Evolutionary conservation across 345 rosid species (phyloP), one percentile per base, ranked within the genome.

Genomic region (Gossypium australe): DNA sequence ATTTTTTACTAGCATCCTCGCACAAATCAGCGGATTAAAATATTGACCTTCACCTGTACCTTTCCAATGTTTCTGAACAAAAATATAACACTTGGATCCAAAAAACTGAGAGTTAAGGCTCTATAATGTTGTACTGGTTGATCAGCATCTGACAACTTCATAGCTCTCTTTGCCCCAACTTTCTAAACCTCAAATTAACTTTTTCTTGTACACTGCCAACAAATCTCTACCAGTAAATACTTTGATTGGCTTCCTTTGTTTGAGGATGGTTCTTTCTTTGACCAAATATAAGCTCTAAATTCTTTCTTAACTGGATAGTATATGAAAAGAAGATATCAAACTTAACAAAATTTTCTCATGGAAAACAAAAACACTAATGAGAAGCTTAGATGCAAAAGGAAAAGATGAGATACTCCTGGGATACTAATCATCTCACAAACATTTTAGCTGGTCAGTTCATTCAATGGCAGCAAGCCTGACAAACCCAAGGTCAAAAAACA

Each of bases 251-350:
- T 81, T 82, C 84, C 88, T 83, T 84, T 86, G 90, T 80, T 86
- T 86, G 91, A 76, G 63, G 88, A 82, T 79, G 87, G 79, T 84
- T 82, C 87, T 86, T 90, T 92, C 90, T 87, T 92, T 87, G 87
- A 81, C 89, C 88, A 88, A 83, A 79, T 85, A 87, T 83, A 85
- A 74, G 88, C 89, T 81, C 82, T 88, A 86, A 73, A 75, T 85
- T 87, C 97, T 85, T 86, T 87, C 81, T 87, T 85, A 80, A 88
- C 88, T 89, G 92, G 86, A 88, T 85, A 60, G 82, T 79, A 89
- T 87, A 85, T 76, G 83, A 88, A 85, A 89, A 89, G 82, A 83
- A 83, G 71, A 86, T 73, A 80, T 80, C 84, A 87, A 89, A 79
- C 90, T 91, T 84, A 79, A 25, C 67, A 22, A 65, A 52, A 52